phyloP scores from a whole-genome alignment of 257 asterid genomes.

The Nicotiana undulata region DNA sequence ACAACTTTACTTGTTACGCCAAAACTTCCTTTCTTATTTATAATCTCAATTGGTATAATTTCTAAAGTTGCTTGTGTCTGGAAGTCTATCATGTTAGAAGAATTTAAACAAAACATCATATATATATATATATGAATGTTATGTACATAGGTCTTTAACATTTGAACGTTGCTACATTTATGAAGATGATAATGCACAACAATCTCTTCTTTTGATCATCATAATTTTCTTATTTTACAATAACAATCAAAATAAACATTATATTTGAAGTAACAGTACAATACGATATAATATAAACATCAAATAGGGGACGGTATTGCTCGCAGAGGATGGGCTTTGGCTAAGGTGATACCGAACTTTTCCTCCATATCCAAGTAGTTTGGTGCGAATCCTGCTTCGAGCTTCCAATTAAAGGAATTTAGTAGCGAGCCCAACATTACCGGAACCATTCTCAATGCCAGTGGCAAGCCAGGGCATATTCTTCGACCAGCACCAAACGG shows the following conservation, averaged over 20 bases:
- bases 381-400: not conserved
- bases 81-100: not conserved
- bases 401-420: constrained; percentile 10
- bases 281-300: too few relatives aligned
- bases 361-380: not conserved
- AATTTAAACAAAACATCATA: not conserved
- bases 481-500: constrained; percentile 12
- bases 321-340: not conserved
- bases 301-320: not conserved
- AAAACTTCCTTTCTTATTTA: too few relatives aligned
- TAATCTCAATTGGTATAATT: too few relatives aligned
- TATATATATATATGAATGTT: too few relatives aligned
- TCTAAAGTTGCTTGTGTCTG: too few relatives aligned
- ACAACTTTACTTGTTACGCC: too few relatives aligned
- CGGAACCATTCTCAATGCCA: not conserved
- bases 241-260: too few relatives aligned
- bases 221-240: too few relatives aligned
- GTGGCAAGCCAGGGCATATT: not conserved
- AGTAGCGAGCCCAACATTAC: not conserved
- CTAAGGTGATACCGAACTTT: constrained; percentile 5
- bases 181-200: not conserved
- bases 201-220: not conserved
- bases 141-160: not conserved
- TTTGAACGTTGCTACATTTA: not conserved
- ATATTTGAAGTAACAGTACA: too few relatives aligned